Percentiles rank a stretch among this genome's conserved stretches.
Evolutionary conservation across 1,139 yeast genomes (phyloP).

Genomic region (Nadsonia starkeyi-henricii): DNA sequence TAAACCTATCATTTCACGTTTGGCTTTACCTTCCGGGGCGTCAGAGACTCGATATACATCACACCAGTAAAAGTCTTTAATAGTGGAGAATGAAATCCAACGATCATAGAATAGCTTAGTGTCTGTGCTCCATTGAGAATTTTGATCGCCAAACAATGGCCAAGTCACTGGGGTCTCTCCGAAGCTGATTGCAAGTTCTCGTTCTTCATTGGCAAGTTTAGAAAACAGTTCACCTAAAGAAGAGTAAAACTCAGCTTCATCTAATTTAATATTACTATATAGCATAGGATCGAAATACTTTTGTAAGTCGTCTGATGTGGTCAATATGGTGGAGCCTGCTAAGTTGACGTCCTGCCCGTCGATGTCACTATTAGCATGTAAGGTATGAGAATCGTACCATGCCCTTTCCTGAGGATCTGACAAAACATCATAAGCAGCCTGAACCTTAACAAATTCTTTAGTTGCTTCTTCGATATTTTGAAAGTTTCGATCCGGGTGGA

Average conservation of each 20-base stretch:
- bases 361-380: conserved; percentile 20
- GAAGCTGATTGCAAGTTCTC: conserved; percentile 53
- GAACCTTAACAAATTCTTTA: conserved; percentile 57
- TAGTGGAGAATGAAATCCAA: conserved; percentile 65
- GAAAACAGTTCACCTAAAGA: conserved; percentile 55
- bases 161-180: conserved; percentile 44
- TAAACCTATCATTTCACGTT: conserved; percentile 80
- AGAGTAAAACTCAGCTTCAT: conserved; percentile 37
- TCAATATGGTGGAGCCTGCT: conserved; percentile 32
- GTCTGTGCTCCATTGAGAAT: conserved; percentile 9
- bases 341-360: conserved; percentile 12
- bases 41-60: conserved; percentile 73
- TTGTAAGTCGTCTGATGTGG: conserved; percentile 54
- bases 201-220: conserved; percentile 70
- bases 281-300: conserved; percentile 55
- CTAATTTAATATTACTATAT: conserved; percentile 47
- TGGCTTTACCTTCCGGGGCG: conserved; percentile 77
- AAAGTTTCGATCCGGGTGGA: conserved; percentile 87
- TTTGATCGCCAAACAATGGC: conserved; percentile 18
- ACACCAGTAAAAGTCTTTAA: conserved; percentile 72
- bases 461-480: conserved; percentile 70
- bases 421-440: conserved; percentile 84
- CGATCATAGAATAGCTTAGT: conserved; percentile 55
- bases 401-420: conserved; percentile 88
- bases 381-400: conserved; percentile 85